Conservation (phyloP, 2,329 filamentous ascomycete genomes). For the Penicillium sp. region DNA sequence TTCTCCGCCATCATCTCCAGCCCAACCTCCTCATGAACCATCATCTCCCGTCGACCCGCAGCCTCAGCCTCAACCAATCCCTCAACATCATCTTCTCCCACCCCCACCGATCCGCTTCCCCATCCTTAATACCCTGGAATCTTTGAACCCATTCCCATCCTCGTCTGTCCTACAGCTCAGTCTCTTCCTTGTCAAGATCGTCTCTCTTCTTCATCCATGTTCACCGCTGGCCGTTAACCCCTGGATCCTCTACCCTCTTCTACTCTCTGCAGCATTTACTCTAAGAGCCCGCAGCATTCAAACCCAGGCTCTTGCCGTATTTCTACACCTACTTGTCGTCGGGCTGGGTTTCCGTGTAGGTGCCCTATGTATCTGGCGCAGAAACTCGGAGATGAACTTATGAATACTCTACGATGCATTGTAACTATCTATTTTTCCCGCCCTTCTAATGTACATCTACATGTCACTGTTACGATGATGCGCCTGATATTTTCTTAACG, state of each 20-base stretch:
- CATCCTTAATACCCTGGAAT: conserved; percentile 22
- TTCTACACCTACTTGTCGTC: conserved; percentile 50
- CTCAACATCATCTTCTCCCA: conserved; percentile 41
- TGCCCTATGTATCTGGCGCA: conserved; percentile 33
- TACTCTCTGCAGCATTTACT: conserved; percentile 68
- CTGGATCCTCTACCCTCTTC: conserved; percentile 64
- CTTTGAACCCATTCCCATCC: conserved; percentile 33
- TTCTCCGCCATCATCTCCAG: conserved; percentile 27
- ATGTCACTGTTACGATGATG: not conserved
- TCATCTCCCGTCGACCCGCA: not conserved
- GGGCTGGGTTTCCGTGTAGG: conserved; percentile 39
- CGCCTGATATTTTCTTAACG: not conserved
- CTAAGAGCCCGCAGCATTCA: conserved; percentile 39
- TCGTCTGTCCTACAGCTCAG: conserved; percentile 52
- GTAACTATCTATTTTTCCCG: not conserved
- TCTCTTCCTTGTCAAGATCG: conserved; percentile 68
- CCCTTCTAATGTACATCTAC: not conserved
- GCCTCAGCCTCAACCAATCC: conserved; percentile 10
- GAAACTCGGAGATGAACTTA: not conserved
- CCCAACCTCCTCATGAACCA: conserved; percentile 16
- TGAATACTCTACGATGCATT: not conserved
- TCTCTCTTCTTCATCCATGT: conserved; percentile 65
- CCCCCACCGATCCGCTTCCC: conserved; percentile 38
- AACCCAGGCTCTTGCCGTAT: conserved; percentile 43
- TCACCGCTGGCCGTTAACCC: conserved; percentile 67